Evolutionary conservation across 495 filamentous ascomycete genomes (phyloP).

Genomic region (Ascobolus immersus): DNA sequence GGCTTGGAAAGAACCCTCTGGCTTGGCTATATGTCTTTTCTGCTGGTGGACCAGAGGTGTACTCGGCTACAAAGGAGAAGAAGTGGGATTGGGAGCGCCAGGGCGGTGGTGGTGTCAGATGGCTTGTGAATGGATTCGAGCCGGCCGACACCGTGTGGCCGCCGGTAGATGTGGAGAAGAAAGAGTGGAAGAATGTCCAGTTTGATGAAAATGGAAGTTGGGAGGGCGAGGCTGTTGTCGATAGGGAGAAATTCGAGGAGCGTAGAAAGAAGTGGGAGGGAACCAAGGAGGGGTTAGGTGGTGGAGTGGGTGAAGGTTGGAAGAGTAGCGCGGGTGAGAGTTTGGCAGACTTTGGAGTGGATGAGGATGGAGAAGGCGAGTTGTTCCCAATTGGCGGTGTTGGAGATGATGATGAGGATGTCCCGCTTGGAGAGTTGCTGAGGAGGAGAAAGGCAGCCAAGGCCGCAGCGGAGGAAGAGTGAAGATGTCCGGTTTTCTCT

Average conservation of each 20-base stretch:
- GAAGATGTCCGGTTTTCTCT: too few relatives aligned
- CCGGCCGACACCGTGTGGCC: slow-evolving; percentile 46
- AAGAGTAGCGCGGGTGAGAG: slow-evolving; percentile 63
- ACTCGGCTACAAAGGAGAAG: background rate
- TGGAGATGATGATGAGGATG: slow-evolving; percentile 34
- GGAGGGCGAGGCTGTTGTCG: slow-evolving; percentile 19
- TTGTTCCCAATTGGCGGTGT: background rate
- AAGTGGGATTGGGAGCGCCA: slow-evolving; percentile 3
- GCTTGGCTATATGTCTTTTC: too few relatives aligned
- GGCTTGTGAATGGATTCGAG: slow-evolving; percentile 72
- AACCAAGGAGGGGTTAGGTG: slow-evolving; percentile 9
- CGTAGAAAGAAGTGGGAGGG: slow-evolving; percentile 9
- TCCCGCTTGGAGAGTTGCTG: slow-evolving; percentile 47
- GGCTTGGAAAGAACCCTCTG: slow-evolving; percentile 61
- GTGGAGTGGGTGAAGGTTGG: slow-evolving; percentile 41
- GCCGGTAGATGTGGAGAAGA: slow-evolving; percentile 68
- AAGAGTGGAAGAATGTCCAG: slow-evolving; percentile 19
- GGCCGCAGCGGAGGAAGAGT: too few relatives aligned
- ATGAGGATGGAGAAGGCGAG: slow-evolving; percentile 40
- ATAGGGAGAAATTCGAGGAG: slow-evolving; percentile 12
- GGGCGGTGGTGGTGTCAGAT: slow-evolving; percentile 20
- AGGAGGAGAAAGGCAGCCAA: slow-evolving; percentile 19
- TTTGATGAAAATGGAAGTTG: slow-evolving; percentile 11
- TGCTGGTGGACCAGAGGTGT: slow-evolving; percentile 14
- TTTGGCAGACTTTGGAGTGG: slow-evolving; percentile 72